Evolutionary conservation across 805 yeast genomes (phyloP).

Genomic region (Candida sanyiensis): DNA sequence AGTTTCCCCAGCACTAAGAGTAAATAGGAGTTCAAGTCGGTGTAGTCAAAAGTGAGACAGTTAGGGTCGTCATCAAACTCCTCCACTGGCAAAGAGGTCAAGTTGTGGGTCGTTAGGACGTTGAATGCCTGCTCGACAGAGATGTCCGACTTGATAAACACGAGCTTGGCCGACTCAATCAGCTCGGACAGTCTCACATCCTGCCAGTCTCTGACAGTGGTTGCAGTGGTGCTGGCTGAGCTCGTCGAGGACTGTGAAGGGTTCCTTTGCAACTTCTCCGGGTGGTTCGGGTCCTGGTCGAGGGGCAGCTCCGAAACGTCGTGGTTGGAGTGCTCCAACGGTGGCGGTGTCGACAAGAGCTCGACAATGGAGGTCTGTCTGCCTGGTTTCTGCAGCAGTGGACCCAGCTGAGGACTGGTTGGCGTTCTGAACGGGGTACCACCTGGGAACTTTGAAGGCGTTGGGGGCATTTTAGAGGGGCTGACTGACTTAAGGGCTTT

Average conservation of each 20-base stretch:
- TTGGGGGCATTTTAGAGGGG: conserved; percentile 16
- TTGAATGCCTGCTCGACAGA: conserved; percentile 90
- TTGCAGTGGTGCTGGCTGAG: conserved; percentile 69
- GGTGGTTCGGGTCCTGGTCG: conserved; percentile 4
- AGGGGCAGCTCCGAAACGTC: conserved; percentile 11
- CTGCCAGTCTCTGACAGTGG: conserved; percentile 58
- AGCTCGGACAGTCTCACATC: conserved; percentile 66
- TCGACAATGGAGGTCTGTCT: conserved; percentile 71
- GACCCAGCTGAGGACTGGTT: conserved; percentile 26
- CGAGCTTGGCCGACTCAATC: conserved; percentile 71
- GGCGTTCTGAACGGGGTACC: conserved; percentile 29
- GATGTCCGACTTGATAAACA: conserved; percentile 56
- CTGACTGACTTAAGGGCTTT: neutral
- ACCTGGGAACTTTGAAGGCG: conserved; percentile 30
- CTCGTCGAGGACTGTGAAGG: conserved; percentile 34
- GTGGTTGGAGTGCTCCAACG: conserved; percentile 33
- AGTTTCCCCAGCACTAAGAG: conserved; percentile 76
- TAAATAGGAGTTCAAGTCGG: conserved; percentile 83
- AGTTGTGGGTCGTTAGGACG: conserved; percentile 58
- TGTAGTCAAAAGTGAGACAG: conserved; percentile 84
- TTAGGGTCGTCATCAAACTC: conserved; percentile 49
- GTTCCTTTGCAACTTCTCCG: conserved; percentile 21
- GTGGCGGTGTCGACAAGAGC: conserved; percentile 71
- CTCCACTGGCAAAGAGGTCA: conserved; percentile 84
- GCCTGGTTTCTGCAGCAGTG: conserved; percentile 20